Evolutionary conservation across 768 basidiomycete species (phyloP), one percentile per base, ranked within the genome.

Genomic region (Podaxis pistillaris): DNA sequence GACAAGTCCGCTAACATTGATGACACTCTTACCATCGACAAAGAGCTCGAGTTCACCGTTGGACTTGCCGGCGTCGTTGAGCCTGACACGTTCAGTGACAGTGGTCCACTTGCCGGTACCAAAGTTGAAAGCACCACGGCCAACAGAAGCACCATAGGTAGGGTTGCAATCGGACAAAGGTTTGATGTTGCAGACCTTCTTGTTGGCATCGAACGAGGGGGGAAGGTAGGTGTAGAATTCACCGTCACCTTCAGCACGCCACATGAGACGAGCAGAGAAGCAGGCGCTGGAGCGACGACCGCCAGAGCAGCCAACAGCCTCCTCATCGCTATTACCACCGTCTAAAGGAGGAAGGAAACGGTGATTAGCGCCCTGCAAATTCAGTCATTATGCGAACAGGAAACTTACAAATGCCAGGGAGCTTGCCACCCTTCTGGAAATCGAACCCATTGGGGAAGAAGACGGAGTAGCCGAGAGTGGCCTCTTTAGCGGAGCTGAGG

Each of bases 201-300:
- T 68, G 75, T 87, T 86, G 26, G 78, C 80, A 6, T 70, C 51
- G 72, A 79, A 81, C 38, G 68, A 17, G 4, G 65, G 78, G 4
- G 88, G 88, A 22, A 88, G 79, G 75, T 91, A 90, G 60, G 86
- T 84, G 79, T 90, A 90, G 46, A 89, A 66, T 75, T 90, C 89
- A 37, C 87, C 88, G 37, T 70, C 74, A 47, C 86, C 88, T 5
- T 79, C 72, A 1, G 72, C 69, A 58, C 86, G 82, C 86, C 86
- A 90, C 89, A 91, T 90, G 41, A 89, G 75, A 64, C 88, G 83
- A 24, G 81, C 80, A 28, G 84, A 86, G 77, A 86, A 88, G 79
- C 88, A 89, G 1, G 69, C 69, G 40, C 78, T 68, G 24, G 80
- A 75, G 50, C 85, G 82, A 49, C 86, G 74, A 3, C 89, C 89